A percentile compares a stretch with the other conserved stretches of the same genome.
These are phyloP conservation scores for Suhomyces bribrorum DNA, from an alignment of 1,139 yeast species.

Conservation along the genomic window DNA sequence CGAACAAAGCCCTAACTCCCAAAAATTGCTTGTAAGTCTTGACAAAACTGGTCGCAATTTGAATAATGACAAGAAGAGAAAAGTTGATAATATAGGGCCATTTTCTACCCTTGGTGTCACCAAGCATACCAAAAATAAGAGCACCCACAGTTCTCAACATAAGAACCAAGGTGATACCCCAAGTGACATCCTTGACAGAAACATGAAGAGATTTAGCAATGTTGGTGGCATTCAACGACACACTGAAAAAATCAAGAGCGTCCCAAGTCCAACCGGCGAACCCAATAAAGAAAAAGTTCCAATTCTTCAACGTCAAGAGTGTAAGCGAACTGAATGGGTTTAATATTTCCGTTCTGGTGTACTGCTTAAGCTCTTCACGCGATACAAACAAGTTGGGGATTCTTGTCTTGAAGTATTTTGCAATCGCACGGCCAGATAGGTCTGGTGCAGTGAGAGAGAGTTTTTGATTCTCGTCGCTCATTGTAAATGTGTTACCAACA, in stretches of 20 bases:
- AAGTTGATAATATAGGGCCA: conserved; percentile 40
- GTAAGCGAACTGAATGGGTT: conserved; percentile 38
- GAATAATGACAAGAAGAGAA: conserved; percentile 33
- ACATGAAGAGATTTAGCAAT: conserved; percentile 32
- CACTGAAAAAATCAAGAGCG: conserved; percentile 45
- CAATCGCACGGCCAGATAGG: conserved; percentile 28
- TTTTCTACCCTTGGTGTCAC: conserved; percentile 41
- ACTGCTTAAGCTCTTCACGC: conserved; percentile 29
- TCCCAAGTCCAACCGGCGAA: conserved; percentile 48
- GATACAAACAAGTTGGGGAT: conserved; percentile 35
- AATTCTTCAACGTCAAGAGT: conserved; percentile 32
- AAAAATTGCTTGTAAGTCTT: conserved; percentile 39
- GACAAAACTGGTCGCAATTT: conserved; percentile 45
- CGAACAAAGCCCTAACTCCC: conserved; percentile 43
- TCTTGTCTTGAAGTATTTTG: conserved; percentile 30
- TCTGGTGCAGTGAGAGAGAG: conserved; percentile 24
- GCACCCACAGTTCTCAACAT: conserved; percentile 50
- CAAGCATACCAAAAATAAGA: conserved; percentile 37
- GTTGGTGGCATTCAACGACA: conserved; percentile 33
- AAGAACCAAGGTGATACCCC: conserved; percentile 49
- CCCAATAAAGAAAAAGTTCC: conserved; percentile 39
- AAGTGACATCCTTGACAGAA: conserved; percentile 33
- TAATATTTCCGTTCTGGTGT: conserved; percentile 30
- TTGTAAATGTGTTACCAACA: too few species aligned
- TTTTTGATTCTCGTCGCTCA: background rate